Base-by-base conservation (phyloP, 1,284 basidiomycete genomes). In the Ceratobasidium sp. region DNA sequence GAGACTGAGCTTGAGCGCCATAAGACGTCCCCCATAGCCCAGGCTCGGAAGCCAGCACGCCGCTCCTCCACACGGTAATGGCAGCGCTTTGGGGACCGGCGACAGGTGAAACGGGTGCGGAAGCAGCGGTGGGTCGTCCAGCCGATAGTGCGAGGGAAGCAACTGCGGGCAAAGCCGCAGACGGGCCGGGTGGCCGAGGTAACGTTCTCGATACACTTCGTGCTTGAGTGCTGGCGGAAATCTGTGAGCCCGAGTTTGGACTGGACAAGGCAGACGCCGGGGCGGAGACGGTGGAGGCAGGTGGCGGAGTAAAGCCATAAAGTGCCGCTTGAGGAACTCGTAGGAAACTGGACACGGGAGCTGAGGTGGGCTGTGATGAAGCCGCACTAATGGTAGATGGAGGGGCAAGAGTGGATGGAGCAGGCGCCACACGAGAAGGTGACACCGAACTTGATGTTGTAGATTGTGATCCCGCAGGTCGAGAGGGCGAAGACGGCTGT, bases 51-150 rank as follows among this genome's bases (percentile, higher is more conserved):
- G 66, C 14, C 22, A 27, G 19, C 6, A 69, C 54, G 11, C 66
- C 66, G 16, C 31, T 69, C 29, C 66, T 69, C 66, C 66, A 69
- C 22, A 53, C 37, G 13, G 39, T 16, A 69, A 69, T 58, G 19
- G 66, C 16, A 13, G 53, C 19, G 37, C 22, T n/a, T 24, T 56
- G 27, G 29, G 54, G 54, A 13, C 27, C 54, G 22, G 49, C 9
- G 11, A 39, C n/a, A 19, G 48, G 64, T 16, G 64, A 66, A 27
- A 34, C 64, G 7, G 41, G 31, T 22, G 31, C 41, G n/a, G 64
- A 53, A 27, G 49, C 27, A 22, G 64, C 34, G 24, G 27, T 13
- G 49, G 63, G 51, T 16, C 13, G 49, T 22, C 27, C 4, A 29
- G 22, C 31, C 49, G 49, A 56, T 16, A 56, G 54, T 11, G 54